These are phyloP conservation scores for Sordariomycetes sp. DNA, from an alignment of 2,329 filamentous ascomycete genomes.

Conservation along the genomic window DNA sequence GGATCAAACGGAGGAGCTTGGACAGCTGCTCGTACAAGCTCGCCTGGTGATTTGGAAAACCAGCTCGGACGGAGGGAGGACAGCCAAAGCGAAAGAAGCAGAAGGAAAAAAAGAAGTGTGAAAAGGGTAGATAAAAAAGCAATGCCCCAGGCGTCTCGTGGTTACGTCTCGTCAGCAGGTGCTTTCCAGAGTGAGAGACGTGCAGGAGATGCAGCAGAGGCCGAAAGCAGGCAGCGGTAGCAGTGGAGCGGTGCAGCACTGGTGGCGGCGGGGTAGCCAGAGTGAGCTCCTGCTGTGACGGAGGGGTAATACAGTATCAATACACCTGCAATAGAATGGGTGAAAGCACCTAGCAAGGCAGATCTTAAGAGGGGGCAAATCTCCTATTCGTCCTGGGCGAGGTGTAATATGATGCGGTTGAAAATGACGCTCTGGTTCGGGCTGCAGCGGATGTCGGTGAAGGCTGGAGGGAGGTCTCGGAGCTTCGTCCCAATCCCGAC, in stretches of 20 bases:
- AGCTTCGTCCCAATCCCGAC: too few species aligned
- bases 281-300: neutral
- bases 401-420: neutral
- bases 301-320: too few species aligned
- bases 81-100: too few species aligned
- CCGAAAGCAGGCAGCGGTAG: neutral
- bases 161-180: neutral
- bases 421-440: neutral
- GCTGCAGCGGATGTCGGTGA: neutral
- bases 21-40: neutral
- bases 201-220: neutral
- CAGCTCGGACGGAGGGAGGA: neutral
- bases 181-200: constrained; percentile 1
- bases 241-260: neutral
- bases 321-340: too few species aligned
- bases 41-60: neutral
- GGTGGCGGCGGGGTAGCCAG: constrained; percentile 3
- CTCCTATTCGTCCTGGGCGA: neutral
- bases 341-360: neutral
- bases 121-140: neutral
- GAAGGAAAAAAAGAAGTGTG: neutral
- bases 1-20: neutral
- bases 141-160: neutral
- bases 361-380: too few species aligned
- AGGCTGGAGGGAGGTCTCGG: neutral